These are phyloP conservation scores for Chaetomium olivaceum DNA, from an alignment of 2,329 filamentous ascomycete genomes.

Conservation along the genomic window DNA sequence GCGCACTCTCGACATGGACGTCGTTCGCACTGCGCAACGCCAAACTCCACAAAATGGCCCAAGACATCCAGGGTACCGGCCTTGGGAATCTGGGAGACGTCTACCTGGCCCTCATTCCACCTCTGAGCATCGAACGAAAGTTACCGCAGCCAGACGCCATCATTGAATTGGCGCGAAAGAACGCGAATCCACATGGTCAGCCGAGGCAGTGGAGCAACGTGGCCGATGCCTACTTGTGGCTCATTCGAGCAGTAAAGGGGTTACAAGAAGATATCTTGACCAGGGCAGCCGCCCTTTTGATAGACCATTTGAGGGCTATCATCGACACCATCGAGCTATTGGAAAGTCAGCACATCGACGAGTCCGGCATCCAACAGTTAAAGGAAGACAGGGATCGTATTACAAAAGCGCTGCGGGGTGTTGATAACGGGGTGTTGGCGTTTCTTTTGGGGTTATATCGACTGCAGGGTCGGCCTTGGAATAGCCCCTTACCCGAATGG, in stretches of 20 bases:
- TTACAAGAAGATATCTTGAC: neutral
- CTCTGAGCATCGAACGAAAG: neutral
- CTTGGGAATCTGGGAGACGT: neutral
- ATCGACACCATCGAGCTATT: neutral
- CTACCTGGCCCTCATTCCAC: neutral
- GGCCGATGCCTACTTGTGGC: neutral
- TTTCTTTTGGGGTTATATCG: neutral
- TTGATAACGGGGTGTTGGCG: neutral
- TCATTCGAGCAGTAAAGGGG: neutral
- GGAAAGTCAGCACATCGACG: neutral
- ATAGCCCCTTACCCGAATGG: neutral
- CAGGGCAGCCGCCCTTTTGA: neutral
- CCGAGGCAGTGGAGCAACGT: neutral
- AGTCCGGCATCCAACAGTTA: neutral
- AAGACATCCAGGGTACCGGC: neutral
- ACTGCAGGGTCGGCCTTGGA: neutral
- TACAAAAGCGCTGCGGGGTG: neutral
- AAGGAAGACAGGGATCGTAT: neutral
- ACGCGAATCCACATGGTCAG: neutral
- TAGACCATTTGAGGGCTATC: neutral
- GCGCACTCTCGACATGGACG: neutral
- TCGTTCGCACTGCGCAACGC: neutral
- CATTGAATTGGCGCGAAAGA: neutral
- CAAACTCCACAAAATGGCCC: neutral
- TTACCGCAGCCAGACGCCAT: neutral